These are phyloP conservation scores for Leersia perrieri DNA, from an alignment of 176 grass and related monocot species.

Conservation along the genomic window DNA sequence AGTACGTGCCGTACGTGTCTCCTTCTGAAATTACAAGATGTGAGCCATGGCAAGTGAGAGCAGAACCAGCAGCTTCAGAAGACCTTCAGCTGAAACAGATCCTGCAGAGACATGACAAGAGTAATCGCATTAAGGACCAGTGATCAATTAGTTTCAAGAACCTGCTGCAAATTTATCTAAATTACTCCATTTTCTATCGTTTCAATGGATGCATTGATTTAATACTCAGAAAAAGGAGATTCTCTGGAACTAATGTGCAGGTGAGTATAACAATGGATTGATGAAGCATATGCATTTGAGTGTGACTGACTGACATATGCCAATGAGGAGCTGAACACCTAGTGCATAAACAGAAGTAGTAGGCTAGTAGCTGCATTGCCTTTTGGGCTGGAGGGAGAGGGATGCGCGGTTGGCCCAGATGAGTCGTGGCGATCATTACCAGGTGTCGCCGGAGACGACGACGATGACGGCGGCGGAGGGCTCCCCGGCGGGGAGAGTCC, in stretches of 20 bases:
- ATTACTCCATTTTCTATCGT: no score
- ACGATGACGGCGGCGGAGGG: background rate
- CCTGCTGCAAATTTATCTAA: background rate
- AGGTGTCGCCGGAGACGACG: background rate
- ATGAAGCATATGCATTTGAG: no score
- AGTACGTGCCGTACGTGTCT: no score
- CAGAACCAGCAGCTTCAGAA: background rate
- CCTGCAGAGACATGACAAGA: background rate
- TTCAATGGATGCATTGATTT: no score
- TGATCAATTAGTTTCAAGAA: background rate
- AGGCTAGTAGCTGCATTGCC: conserved; percentile 25
- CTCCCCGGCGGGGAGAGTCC: background rate
- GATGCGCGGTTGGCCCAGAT: background rate
- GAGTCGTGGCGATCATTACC: background rate
- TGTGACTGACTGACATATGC: no score
- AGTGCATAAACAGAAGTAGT: conserved; percentile 3
- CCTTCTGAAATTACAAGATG: background rate
- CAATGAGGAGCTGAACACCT: background rate
- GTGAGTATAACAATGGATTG: no score
- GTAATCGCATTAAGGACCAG: background rate
- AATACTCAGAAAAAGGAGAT: no score
- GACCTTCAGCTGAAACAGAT: background rate
- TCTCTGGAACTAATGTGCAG: no score
- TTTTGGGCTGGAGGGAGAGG: background rate
- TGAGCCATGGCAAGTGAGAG: background rate